phyloP scores from a whole-genome alignment of 108 stramenopile genomes.

The Nannochloropsis granulata region DNA sequence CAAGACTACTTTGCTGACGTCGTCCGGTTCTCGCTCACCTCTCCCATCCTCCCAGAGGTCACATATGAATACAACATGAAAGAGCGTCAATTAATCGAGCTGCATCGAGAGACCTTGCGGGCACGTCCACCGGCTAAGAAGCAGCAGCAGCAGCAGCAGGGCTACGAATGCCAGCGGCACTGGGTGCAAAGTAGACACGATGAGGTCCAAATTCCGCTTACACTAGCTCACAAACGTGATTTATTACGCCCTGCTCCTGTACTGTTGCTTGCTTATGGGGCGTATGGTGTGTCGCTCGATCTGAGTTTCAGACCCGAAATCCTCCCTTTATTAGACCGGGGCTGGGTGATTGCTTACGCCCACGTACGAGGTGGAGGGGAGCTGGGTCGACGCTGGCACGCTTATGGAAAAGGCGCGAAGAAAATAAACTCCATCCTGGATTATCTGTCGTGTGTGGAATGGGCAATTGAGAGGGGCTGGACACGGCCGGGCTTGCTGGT shows the following conservation, averaged over 20 bases:
- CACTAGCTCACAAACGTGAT: neutral
- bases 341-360: slow-evolving; percentile 48
- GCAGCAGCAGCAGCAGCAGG: neutral
- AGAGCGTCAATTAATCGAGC: neutral
- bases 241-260: neutral
- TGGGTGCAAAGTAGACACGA: neutral
- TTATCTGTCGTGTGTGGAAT: slow-evolving; percentile 44
- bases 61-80: neutral
- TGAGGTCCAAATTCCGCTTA: neutral
- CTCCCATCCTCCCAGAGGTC: neutral
- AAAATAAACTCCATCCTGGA: slow-evolving; percentile 38
- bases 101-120: neutral
- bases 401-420: slow-evolving; percentile 25
- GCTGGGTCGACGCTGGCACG: slow-evolving; percentile 46
- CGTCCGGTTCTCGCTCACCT: neutral
- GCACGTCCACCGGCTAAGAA: neutral
- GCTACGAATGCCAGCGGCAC: neutral
- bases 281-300: slow-evolving; percentile 44
- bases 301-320: slow-evolving; percentile 37
- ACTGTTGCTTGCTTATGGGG: slow-evolving; percentile 43
- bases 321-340: slow-evolving; percentile 35
- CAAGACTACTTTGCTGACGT: neutral
- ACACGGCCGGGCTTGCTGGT: slow-evolving; percentile 15
- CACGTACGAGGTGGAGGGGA: slow-evolving; percentile 57
- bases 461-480: slow-evolving; percentile 3